These are phyloP conservation scores for Kluyveromyces wickerhamii DNA, from an alignment of 805 yeast genomes.

Conservation along the genomic window DNA sequence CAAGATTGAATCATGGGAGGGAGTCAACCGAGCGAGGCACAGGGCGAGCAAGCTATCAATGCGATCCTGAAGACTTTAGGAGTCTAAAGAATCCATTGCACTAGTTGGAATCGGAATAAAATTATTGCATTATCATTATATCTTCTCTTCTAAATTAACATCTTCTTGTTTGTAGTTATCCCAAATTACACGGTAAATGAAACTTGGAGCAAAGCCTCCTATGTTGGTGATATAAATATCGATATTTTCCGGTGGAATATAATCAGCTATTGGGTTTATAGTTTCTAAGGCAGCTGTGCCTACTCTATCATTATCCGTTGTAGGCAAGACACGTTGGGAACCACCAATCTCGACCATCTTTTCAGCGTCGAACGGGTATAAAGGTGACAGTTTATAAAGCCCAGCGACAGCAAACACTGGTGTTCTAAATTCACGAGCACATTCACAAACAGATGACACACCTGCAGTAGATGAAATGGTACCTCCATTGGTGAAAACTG, in stretches of 20 bases:
- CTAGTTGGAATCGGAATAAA: no score
- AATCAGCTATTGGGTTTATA: constrained; percentile 83
- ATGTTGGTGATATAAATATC: constrained; percentile 91
- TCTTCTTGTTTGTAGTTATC: constrained; percentile 90
- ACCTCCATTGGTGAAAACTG: constrained; percentile 96
- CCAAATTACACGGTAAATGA: constrained; percentile 88
- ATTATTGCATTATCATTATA: constrained; percentile 1
- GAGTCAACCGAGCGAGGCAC: constrained; percentile 55
- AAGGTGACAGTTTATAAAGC: constrained; percentile 82
- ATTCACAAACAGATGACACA: constrained; percentile 85
- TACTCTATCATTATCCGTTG: constrained; percentile 63
- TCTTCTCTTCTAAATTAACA: constrained; percentile 44
- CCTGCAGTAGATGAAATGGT: constrained; percentile 83
- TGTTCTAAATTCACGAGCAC: constrained; percentile 92
- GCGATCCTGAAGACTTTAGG: not conserved
- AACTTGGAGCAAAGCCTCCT: constrained; percentile 95
- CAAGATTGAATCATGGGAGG: constrained; percentile 37
- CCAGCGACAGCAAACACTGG: constrained; percentile 97
- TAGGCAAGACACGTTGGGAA: constrained; percentile 36
- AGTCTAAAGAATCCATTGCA: not conserved
- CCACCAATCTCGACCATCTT: constrained; percentile 85
- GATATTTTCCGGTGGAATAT: constrained; percentile 87
- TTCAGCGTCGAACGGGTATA: constrained; percentile 83
- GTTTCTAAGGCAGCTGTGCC: constrained; percentile 48
- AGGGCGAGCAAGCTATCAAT: constrained; percentile 33